These are phyloP conservation scores for Chaetomium fimeti DNA, from an alignment of 495 filamentous ascomycete species.

Conservation along the genomic window DNA sequence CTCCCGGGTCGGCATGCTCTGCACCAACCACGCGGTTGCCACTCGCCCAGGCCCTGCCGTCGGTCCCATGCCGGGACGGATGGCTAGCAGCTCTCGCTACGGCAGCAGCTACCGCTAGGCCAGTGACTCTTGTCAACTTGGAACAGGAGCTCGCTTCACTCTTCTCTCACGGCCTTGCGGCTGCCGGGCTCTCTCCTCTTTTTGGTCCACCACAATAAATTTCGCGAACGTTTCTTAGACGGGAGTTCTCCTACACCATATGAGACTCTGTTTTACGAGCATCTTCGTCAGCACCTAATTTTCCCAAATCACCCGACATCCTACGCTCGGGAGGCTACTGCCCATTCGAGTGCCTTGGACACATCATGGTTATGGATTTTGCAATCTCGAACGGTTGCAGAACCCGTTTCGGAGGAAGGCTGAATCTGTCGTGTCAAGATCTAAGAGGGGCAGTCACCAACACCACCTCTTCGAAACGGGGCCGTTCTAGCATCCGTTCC, in stretches of 20 bases:
- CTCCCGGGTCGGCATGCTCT: conserved; percentile 96
- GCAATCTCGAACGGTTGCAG: conserved; percentile 44
- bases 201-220: conserved; percentile 30
- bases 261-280: conserved; percentile 43
- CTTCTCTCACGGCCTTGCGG: background rate
- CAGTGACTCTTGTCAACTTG: background rate
- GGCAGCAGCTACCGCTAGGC: conserved; percentile 49
- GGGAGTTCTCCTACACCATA: conserved; percentile 37
- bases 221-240: conserved; percentile 36
- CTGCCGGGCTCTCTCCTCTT: conserved; percentile 22
- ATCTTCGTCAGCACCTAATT: conserved; percentile 57
- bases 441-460: conserved; percentile 33
- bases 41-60: conserved; percentile 82
- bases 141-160: background rate
- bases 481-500: conserved; percentile 23
- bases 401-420: conserved; percentile 26
- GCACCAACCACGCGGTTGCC: conserved; percentile 84
- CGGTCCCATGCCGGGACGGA: conserved; percentile 59
- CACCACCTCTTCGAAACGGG: conserved; percentile 24
- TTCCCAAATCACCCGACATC: conserved; percentile 54
- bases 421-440: conserved; percentile 35
- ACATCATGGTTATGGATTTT: conserved; percentile 60
- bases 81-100: conserved; percentile 53
- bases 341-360: conserved; percentile 56
- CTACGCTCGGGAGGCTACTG: conserved; percentile 56